These are phyloP conservation scores for Venturia carpophila DNA, from an alignment of 2,329 filamentous ascomycete genomes.

Conservation along the genomic window DNA sequence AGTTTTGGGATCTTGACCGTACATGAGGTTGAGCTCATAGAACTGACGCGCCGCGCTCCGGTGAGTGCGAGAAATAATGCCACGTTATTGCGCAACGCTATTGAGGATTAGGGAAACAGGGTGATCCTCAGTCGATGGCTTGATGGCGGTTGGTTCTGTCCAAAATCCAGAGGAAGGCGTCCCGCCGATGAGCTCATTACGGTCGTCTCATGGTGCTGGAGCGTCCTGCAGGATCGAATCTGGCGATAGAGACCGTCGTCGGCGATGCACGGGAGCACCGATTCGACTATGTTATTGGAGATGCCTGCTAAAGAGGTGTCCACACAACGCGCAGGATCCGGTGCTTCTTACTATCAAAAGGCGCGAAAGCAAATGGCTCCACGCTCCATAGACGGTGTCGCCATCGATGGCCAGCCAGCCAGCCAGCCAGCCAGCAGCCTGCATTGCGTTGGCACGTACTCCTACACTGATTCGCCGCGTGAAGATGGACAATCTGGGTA, in stretches of 20 bases:
- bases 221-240: not conserved
- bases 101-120: not conserved
- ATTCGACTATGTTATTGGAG: not conserved
- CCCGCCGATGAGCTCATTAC: not conserved
- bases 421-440: not conserved
- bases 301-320: not conserved
- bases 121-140: too few relatives aligned
- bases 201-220: not conserved
- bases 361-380: not conserved
- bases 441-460: not conserved
- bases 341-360: not conserved
- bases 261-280: not conserved
- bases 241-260: not conserved
- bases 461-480: conserved; percentile 3
- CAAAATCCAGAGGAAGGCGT: not conserved
- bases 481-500: not conserved
- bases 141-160: not conserved
- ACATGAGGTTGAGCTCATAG: not conserved
- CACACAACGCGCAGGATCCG: not conserved
- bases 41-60: not conserved
- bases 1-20: not conserved
- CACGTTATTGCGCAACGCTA: not conserved
- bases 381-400: not conserved
- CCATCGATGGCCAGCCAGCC: not conserved
- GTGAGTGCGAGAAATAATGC: not conserved